A percentile compares a stretch with the other conserved stretches of the same genome.
phyloP scores from a whole-genome alignment of 805 yeast genomes.

The Saturnispora dispora region DNA sequence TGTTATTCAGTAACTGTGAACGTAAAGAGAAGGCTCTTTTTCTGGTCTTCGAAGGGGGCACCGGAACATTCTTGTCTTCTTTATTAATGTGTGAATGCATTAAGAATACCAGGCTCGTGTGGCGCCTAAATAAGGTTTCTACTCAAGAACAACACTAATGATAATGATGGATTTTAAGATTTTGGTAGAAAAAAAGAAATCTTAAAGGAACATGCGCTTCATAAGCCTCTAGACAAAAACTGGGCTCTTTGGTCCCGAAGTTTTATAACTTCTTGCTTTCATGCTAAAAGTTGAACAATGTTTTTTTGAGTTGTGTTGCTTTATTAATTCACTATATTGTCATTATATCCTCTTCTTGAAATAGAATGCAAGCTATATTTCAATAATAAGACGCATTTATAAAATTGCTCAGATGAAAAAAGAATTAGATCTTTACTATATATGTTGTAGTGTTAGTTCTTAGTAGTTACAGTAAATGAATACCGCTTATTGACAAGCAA shows the following conservation, averaged over 20 bases:
- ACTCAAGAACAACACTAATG: not conserved
- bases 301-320: too few species aligned
- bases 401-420: too few species aligned
- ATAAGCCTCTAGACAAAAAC: not conserved
- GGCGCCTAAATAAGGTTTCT: not conserved
- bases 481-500: too few species aligned
- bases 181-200: not conserved
- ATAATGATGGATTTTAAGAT: not conserved
- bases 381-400: too few species aligned
- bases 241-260: not conserved
- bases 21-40: constrained; percentile 60
- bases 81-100: not conserved
- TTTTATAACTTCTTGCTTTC: not conserved
- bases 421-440: too few species aligned
- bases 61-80: not conserved
- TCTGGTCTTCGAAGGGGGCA: constrained; percentile 31
- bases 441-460: too few species aligned
- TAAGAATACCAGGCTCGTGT: not conserved
- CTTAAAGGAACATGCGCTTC: not conserved
- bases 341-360: too few species aligned
- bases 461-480: too few species aligned
- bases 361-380: too few species aligned
- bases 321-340: too few species aligned
- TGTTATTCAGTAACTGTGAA: constrained; percentile 51
- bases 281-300: too few species aligned